A percentile compares a stretch with the other conserved stretches of the same genome.
Evolutionary conservation across 148 eudicot species (phyloP).

Genomic region (Rhododendron vialii): DNA sequence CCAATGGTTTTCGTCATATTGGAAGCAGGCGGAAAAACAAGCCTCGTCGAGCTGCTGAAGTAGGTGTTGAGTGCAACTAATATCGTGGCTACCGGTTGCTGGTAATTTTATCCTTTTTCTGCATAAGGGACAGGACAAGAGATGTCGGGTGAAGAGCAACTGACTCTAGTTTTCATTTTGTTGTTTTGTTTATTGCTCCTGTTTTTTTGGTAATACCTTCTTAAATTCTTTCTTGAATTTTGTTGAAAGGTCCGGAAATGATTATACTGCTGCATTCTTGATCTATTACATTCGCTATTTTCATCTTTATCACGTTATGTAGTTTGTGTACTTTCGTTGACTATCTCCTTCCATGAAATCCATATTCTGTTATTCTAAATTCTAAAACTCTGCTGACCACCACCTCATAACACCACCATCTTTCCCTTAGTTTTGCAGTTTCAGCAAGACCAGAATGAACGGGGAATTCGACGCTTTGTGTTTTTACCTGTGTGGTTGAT

Average conservation of each 20-base stretch:
- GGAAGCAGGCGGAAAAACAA: slow-evolving; percentile 77
- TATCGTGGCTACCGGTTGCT: slow-evolving; percentile 4
- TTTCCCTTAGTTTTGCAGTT: background rate
- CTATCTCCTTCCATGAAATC: background rate
- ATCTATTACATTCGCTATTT: slow-evolving; percentile 6
- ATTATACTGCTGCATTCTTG: background rate
- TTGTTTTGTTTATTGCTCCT: slow-evolving; percentile 11
- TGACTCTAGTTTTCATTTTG: slow-evolving; percentile 5
- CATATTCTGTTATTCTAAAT: background rate
- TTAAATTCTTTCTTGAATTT: slow-evolving; percentile 9
- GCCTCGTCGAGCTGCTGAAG: slow-evolving; percentile 88
- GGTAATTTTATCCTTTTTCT: background rate
- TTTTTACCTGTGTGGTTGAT: background rate
- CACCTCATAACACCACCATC: background rate
- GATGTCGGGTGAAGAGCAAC: slow-evolving; percentile 3
- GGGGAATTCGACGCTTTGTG: background rate
- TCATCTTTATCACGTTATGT: background rate
- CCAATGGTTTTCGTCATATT: slow-evolving; percentile 56
- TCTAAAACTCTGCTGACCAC: background rate
- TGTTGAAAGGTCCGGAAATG: background rate
- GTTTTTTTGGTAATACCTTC: slow-evolving; percentile 14
- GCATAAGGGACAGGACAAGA: background rate
- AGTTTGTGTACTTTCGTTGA: background rate
- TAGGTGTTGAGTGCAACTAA: slow-evolving; percentile 58
- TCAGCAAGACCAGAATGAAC: background rate